Base-by-base conservation (phyloP, 164 flowering plant species). In the Annona cherimola region DNA sequence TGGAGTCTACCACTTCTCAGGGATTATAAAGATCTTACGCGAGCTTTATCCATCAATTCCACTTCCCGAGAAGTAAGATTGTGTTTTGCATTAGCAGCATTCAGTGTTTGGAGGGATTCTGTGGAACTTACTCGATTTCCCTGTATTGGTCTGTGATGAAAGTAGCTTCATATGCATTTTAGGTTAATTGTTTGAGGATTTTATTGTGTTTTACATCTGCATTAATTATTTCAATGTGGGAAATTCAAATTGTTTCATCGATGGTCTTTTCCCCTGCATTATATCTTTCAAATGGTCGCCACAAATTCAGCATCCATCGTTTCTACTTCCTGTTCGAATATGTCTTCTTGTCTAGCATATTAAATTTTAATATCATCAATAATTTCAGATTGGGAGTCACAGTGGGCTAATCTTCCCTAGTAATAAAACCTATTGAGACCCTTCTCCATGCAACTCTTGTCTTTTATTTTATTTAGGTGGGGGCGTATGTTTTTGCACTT, bases 11-110 rank as follows among this genome's bases (percentile, higher is more conserved):
- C 85, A 80, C 70, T 60, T 7, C 61, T 84, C 85, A 8, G 84
- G 76, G 45, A 4, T 81, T 71, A 79, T 81, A 72, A 79, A 81
- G 80, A 77, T 83, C 14, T 68, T 89, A 41, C 79, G 63, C 4
- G 76, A 85, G 62, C 84, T 83, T 46, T 86, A 76, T 71, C 90
- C 90, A 45, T 12, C 62, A 65, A 35, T 81, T 40, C 69, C 54
- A 5, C 81, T 84, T 74, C 88, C 88, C 12, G 74, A 80, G 67
- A 87, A 80, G 91, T 84, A 78, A 83, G 86, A 71, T 50, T 63
- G 19, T 59, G 11, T 42, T 70, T 70, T 42, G 35, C n/a, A n/a
- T 60, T 41, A 43, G 4, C 44, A 2, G 19, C 18, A 60, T 70
- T 19, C 70, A 50, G 39, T 69, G 40, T 40, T 69, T 69, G 14